Evolutionary conservation across 73 alveolate species (phyloP), one percentile per base, ranked within the genome.

Genomic region (Symbiodinium pilosum): DNA sequence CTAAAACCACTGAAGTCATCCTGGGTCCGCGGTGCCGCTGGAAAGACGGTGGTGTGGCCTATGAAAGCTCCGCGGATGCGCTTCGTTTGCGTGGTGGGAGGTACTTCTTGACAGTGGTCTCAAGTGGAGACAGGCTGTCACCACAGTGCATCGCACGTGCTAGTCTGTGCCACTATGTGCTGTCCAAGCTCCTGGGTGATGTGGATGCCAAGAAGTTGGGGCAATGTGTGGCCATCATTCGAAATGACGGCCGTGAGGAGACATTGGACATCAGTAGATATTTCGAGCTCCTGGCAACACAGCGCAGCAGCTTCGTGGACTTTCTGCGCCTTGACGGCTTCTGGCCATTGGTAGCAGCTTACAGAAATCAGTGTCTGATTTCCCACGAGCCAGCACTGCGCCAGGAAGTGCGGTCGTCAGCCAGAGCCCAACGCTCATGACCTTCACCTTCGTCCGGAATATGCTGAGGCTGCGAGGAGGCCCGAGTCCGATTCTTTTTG

Each of bases 361-460:
- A 14, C 47, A 6, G 30, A 32, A 8, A 69, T 69, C 12, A 26
- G 41, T 8, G 42, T 24, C 84, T 9, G 12, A 24, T 14, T 9
- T 14, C 34, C 84, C 11, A 40, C 12, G 18, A 26, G 34, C 14
- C 28, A 18, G 20, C 59, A 16, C 68, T 12, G 40, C 30, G 68
- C 41, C 2, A 86, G 93, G 93, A n/a, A 86, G 39, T 16, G 21
- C 3, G 8, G 32, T 8, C 51, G 47, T 14, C 34, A 44, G 18
- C 94, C 94, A 36, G 40, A 32, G 84, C 85, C 94, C 20, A 43
- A 83, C 18, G 83, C 84, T 1, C 83, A 52, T 38, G 94, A 87
- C 44, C 41, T 87, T 34, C 83, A 84, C 56, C 39, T 52, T 56
- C 39, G 64, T 41, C 94, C 83, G 64, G 59, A 34, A n/a, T 52